These are phyloP conservation scores for Immersiporthe knoxdaviesiana DNA, from an alignment of 2,329 filamentous ascomycete species.

Conservation along the genomic window DNA sequence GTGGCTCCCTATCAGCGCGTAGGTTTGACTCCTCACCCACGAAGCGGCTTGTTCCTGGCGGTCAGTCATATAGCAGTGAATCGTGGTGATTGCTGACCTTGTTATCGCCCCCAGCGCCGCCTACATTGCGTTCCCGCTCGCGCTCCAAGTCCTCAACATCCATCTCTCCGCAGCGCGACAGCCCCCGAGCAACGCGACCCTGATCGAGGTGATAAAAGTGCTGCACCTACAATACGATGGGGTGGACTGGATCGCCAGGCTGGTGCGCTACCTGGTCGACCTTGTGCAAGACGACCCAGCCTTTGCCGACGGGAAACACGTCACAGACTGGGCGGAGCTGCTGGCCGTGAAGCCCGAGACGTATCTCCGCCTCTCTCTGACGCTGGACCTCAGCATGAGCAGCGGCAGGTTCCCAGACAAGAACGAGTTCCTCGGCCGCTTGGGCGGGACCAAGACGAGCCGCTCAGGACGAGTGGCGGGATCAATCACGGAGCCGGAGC, in stretches of 20 bases:
- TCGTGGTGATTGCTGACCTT: not conserved
- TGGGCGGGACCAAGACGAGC: slow-evolving; percentile 27
- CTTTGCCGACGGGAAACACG: slow-evolving; percentile 18
- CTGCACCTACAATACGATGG: slow-evolving; percentile 51
- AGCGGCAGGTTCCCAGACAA: slow-evolving; percentile 47
- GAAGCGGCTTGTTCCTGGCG: not conserved
- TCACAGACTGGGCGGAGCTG: slow-evolving; percentile 48
- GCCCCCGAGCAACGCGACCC: slow-evolving; percentile 41
- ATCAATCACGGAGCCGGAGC: not conserved
- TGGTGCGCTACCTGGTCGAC: slow-evolving; percentile 33
- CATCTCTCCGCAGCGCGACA: slow-evolving; percentile 37
- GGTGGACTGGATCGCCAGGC: slow-evolving; percentile 41
- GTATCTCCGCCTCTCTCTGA: slow-evolving; percentile 48
- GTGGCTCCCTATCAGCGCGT: slow-evolving; percentile 53
- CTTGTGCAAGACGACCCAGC: slow-evolving; percentile 40
- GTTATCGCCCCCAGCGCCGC: slow-evolving; percentile 35
- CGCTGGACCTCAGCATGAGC: slow-evolving; percentile 49
- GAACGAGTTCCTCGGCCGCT: slow-evolving; percentile 45
- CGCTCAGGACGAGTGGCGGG: not conserved
- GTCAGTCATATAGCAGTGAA: not conserved
- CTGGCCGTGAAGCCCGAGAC: slow-evolving; percentile 44
- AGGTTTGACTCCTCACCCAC: not conserved
- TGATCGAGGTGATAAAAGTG: slow-evolving; percentile 50
- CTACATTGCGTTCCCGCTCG: slow-evolving; percentile 41
- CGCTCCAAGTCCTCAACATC: slow-evolving; percentile 43